A percentile compares a stretch with the other conserved stretches of the same genome.
These are phyloP conservation scores for Begonia fuchsioides DNA, from an alignment of 306 rosid species.

Conservation along the genomic window DNA sequence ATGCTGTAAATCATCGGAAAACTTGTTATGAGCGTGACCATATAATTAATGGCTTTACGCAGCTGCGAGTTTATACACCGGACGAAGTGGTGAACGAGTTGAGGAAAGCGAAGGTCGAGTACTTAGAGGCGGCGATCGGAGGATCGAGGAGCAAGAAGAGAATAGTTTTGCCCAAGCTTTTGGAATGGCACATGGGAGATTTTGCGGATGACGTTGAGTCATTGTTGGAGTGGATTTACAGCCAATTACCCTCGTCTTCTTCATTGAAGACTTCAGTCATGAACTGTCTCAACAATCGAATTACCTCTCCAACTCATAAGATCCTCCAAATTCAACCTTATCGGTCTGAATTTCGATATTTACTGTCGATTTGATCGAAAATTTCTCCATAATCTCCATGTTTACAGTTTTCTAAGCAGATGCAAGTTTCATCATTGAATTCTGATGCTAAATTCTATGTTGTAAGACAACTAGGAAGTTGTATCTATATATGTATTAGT, in stretches of 20 bases:
- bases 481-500: no score
- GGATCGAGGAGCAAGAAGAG: constrained; percentile 57
- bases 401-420: no score
- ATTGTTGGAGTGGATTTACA: constrained; percentile 75
- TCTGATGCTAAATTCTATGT: no score
- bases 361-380: constrained; percentile 26
- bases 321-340: constrained; percentile 65
- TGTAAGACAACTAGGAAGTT: no score
- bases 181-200: constrained; percentile 76
- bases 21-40: no score
- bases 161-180: constrained; percentile 66
- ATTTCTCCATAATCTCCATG: no score
- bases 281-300: constrained; percentile 49
- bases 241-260: constrained; percentile 66
- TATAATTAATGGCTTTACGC: constrained; percentile 4
- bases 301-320: constrained; percentile 34
- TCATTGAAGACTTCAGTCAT: constrained; percentile 47
- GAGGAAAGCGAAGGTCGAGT: constrained; percentile 73
- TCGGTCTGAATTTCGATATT: constrained; percentile 67
- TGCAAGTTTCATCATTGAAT: no score
- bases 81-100: constrained; percentile 61
- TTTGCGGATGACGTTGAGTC: constrained; percentile 86
- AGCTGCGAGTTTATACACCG: constrained; percentile 72
- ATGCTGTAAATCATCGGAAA: no score
- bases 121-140: constrained; percentile 82